Conservation (phyloP, 2,329 filamentous ascomycete species). For the Zasmidium citrigriseum region DNA sequence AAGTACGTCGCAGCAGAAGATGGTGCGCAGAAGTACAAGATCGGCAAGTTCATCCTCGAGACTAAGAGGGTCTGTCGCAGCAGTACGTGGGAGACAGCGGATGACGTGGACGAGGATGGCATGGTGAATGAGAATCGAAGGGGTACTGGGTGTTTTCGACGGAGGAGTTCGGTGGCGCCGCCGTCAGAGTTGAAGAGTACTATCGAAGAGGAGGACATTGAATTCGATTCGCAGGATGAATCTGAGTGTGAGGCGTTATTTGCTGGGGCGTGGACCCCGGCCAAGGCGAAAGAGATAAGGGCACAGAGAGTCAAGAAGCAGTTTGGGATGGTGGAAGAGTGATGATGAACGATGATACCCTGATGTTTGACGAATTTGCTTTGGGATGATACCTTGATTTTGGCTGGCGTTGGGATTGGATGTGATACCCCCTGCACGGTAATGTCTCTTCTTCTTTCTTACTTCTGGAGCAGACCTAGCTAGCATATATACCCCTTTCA, state of each 20-base stretch:
- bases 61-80: conserved; percentile 56
- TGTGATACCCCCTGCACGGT: background rate
- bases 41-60: conserved; percentile 68
- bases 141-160: conserved; percentile 51
- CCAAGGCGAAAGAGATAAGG: conserved; percentile 53
- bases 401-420: background rate
- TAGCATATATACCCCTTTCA: background rate
- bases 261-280: conserved; percentile 61
- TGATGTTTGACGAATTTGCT: background rate
- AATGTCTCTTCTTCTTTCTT: background rate
- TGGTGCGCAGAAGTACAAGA: conserved; percentile 63
- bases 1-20: conserved; percentile 66
- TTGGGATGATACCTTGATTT: background rate
- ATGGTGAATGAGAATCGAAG: conserved; percentile 13
- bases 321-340: conserved; percentile 12
- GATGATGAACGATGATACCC: background rate
- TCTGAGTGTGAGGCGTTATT: conserved; percentile 69
- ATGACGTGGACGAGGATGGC: conserved; percentile 26
- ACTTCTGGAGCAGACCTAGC: background rate
- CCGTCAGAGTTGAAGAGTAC: conserved; percentile 22
- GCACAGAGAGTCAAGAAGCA: conserved; percentile 42
- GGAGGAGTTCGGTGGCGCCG: conserved; percentile 42
- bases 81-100: conserved; percentile 53
- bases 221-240: conserved; percentile 67
- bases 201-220: conserved; percentile 38